Conservation (phyloP, 1,139 yeast species). For the Pichia sp. region DNA sequence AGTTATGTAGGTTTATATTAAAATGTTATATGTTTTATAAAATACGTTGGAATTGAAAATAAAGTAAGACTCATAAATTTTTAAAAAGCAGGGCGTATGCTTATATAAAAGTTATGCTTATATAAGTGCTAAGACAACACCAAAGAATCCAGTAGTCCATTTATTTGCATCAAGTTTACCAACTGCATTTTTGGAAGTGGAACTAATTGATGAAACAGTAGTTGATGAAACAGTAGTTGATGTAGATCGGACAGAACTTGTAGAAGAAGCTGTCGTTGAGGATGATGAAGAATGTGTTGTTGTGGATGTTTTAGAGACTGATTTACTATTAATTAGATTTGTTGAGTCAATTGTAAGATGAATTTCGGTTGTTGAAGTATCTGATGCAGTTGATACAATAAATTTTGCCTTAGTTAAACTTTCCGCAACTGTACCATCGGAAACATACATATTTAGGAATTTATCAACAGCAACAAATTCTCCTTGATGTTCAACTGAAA, state of each 20-base stretch:
- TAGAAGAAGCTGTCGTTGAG: not conserved
- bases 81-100: too few relatives aligned
- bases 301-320: conserved; percentile 5
- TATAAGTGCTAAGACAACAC: conserved; percentile 12
- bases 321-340: conserved; percentile 36
- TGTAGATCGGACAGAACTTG: conserved; percentile 19
- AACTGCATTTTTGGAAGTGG: conserved; percentile 16
- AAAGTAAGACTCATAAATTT: too few relatives aligned
- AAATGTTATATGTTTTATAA: too few relatives aligned
- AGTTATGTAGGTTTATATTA: too few relatives aligned
- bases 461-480: conserved; percentile 34
- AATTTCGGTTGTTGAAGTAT: conserved; percentile 15
- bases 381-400: conserved; percentile 41
- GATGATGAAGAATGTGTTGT: not conserved
- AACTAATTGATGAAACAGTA: conserved; percentile 25
- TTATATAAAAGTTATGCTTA: not conserved
- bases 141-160: conserved; percentile 9
- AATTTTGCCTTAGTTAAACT: conserved; percentile 35
- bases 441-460: conserved; percentile 13
- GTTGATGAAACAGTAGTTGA: conserved; percentile 29
- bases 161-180: conserved; percentile 6
- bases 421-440: conserved; percentile 9
- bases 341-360: conserved; percentile 21
- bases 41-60: not conserved
- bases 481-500: conserved; percentile 44